Percentiles rank a stretch among this genome's conserved stretches.
These are phyloP conservation scores for Gossypium thurberi DNA, from an alignment of 345 rosid species.

Conservation along the genomic window DNA sequence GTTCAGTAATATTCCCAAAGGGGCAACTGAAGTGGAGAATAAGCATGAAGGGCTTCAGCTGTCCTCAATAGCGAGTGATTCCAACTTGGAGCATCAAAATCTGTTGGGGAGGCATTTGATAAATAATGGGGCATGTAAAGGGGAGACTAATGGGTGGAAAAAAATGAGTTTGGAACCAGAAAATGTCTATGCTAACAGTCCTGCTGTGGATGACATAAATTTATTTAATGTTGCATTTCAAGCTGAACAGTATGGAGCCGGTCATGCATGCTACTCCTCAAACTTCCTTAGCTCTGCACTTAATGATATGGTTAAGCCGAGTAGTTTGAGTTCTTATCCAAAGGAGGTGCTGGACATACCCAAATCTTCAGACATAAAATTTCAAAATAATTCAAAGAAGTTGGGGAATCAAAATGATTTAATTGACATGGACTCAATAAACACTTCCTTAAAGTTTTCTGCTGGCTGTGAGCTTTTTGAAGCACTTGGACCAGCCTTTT, in stretches of 20 bases:
- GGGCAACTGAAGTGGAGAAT: conserved; percentile 28
- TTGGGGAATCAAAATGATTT: conserved; percentile 30
- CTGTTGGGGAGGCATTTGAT: conserved; percentile 30
- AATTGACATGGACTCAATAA: conserved; percentile 27
- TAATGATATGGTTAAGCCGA: conserved; percentile 25
- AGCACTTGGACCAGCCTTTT: conserved; percentile 74
- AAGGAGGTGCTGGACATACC: conserved; percentile 26
- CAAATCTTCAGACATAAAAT: conserved; percentile 31
- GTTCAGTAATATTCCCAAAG: conserved; percentile 26
- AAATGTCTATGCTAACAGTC: conserved; percentile 27
- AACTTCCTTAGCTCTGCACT: conserved; percentile 30
- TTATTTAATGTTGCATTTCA: conserved; percentile 34
- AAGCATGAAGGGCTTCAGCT: conserved; percentile 30
- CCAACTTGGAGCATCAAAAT: conserved; percentile 31
- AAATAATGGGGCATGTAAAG: conserved; percentile 23
- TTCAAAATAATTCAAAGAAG: conserved; percentile 28
- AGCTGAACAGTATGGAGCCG: conserved; percentile 33
- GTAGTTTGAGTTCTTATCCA: conserved; percentile 22
- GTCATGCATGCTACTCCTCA: conserved; percentile 20
- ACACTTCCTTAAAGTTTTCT: conserved; percentile 43
- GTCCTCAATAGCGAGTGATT: conserved; percentile 15
- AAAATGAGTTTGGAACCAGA: conserved; percentile 24
- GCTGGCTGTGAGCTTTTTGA: conserved; percentile 74
- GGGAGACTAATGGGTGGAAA: conserved; percentile 39
- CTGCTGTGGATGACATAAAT: conserved; percentile 23